A percentile compares a stretch with the other conserved stretches of the same genome.
Conservation (phyloP, 2,329 filamentous ascomycete genomes). For the Cercospora zeae-maydis region DNA sequence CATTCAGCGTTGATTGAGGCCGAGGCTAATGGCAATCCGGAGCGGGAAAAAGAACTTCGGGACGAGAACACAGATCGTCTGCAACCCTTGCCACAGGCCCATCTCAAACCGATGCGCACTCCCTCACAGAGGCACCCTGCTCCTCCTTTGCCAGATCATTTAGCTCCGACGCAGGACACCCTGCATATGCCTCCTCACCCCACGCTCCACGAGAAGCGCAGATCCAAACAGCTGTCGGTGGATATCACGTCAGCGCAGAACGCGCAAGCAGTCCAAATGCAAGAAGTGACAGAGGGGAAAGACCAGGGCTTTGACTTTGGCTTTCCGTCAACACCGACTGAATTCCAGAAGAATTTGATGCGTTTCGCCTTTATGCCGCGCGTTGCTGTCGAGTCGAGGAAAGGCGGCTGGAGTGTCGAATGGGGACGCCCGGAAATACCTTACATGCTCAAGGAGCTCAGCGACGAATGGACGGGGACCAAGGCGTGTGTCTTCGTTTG, state of each 20-base stretch:
- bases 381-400: conserved; percentile 42
- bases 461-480: conserved; percentile 72
- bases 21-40: conserved; percentile 73
- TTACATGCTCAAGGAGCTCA: conserved; percentile 80
- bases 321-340: conserved; percentile 77
- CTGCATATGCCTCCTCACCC: conserved; percentile 34
- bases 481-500: conserved; percentile 90
- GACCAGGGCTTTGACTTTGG: conserved; percentile 49
- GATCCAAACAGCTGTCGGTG: conserved; percentile 42
- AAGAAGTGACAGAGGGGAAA: conserved; percentile 18
- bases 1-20: conserved; percentile 79
- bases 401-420: conserved; percentile 83
- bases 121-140: conserved; percentile 24
- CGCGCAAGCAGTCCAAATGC: conserved; percentile 30
- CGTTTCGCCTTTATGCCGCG: conserved; percentile 76
- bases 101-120: conserved; percentile 35
- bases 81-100: conserved; percentile 68
- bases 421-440: conserved; percentile 87
- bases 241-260: conserved; percentile 44
- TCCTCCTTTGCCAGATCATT: conserved; percentile 35
- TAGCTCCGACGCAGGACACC: conserved; percentile 38
- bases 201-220: conserved; percentile 41
- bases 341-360: conserved; percentile 76
- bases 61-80: conserved; percentile 81
- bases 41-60: conserved; percentile 74